Evolutionary conservation across 257 asterid genomes (phyloP), one percentile per base, ranked within the genome.

Genomic region (Lycium ferocissimum): DNA sequence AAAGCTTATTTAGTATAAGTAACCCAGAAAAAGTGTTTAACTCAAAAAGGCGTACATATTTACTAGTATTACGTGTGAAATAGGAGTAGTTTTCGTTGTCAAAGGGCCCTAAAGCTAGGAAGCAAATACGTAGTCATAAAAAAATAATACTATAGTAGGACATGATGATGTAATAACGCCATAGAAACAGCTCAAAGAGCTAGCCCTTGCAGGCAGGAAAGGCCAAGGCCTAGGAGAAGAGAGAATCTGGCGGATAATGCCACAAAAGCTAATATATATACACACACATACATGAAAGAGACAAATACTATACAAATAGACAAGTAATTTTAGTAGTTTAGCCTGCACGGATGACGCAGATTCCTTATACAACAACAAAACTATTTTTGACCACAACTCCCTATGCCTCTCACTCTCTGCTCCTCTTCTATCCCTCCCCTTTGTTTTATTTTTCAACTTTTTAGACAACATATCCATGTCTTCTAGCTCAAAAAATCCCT

Each of bases 261-360:
- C 33, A 26, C 33, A 26, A 26, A 26, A 26, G 33, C 33, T 26
- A 26, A 26, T 26, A 26, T 26, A 26, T 26, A 26, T 26, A 26
- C 1, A 26, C 33, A 26, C 33, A 26, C 33, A 26, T 26, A 49
- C 8, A 69, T 40, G 79, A 70, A 17, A 70, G 79, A 7, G 54
- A 70, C 79, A 37, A 15, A 38, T 70, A 70, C 54, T 38, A 72
- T 45, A 45, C 14, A 49, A 75, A 49, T 75, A 53, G 45, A 76
- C 82, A 76, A 76, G 33, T 76, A 13, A 12, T 76, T 22, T 26
- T 51, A 49, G 12, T 26, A 26, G 47, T 53, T 0, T 26, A 13
- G 82, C 65, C 82, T 76, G 82, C 82, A 76, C 59, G 62, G 22
- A 76, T 76, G 65, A 76, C 65, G 63, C 82, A 75, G 33, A 40